These are phyloP conservation scores for Canavalia ensiformis DNA, from an alignment of 306 rosid genomes.

Conservation along the genomic window DNA sequence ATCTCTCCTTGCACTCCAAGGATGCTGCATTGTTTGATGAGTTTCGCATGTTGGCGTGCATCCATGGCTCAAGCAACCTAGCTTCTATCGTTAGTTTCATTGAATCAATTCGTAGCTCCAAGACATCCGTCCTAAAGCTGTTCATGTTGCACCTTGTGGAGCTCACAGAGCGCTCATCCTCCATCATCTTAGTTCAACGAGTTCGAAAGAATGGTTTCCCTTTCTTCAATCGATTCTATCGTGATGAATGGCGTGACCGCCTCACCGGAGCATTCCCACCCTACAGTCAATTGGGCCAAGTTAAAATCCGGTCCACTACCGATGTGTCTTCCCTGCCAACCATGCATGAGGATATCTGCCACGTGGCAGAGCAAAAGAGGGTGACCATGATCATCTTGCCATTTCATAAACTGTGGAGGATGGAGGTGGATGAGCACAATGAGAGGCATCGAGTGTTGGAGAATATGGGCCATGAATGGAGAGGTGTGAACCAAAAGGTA, in stretches of 20 bases:
- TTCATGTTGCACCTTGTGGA: slow-evolving; percentile 85
- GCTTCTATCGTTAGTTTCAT: slow-evolving; percentile 64
- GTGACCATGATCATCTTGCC: slow-evolving; percentile 76
- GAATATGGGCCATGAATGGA: slow-evolving; percentile 75
- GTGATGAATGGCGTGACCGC: slow-evolving; percentile 58
- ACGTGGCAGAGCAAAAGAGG: slow-evolving; percentile 76
- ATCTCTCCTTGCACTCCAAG: slow-evolving; percentile 46
- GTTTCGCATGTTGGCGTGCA: slow-evolving; percentile 77
- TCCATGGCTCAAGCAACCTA: slow-evolving; percentile 71
- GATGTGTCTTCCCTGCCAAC: slow-evolving; percentile 74
- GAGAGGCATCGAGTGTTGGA: slow-evolving; percentile 43
- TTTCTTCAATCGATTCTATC: slow-evolving; percentile 59
- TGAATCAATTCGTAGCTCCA: slow-evolving; percentile 68
- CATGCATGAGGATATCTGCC: slow-evolving; percentile 85
- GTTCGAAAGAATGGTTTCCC: slow-evolving; percentile 79
- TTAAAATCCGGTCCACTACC: slow-evolving; percentile 69
- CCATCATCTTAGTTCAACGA: slow-evolving; percentile 75
- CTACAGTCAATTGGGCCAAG: slow-evolving; percentile 69
- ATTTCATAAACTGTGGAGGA: slow-evolving; percentile 74
- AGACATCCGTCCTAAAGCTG: slow-evolving; percentile 58
- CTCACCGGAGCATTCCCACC: slow-evolving; percentile 69
- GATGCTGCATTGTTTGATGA: slow-evolving; percentile 12
- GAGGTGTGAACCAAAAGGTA: slow-evolving; percentile 76
- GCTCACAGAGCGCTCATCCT: slow-evolving; percentile 80
- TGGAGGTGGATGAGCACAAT: slow-evolving; percentile 19